These are phyloP conservation scores for Agrostemma githago DNA, from an alignment of 148 eudicot genomes.

Conservation along the genomic window DNA sequence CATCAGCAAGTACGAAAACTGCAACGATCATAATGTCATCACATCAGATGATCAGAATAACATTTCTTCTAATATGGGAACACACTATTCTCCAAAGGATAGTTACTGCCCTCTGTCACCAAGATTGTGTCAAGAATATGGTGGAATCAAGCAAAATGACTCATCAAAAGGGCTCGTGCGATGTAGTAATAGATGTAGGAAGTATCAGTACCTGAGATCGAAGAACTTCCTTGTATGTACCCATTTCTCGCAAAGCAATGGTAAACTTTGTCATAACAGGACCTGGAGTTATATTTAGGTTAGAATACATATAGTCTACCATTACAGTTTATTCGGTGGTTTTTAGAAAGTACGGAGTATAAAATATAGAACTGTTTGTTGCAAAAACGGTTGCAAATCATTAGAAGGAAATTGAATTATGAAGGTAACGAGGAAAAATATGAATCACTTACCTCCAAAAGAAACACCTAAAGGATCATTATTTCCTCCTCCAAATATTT, in stretches of 20 bases:
- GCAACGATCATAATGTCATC: background rate
- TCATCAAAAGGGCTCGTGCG: background rate
- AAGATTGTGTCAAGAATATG: background rate
- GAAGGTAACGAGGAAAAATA: constrained; percentile 2
- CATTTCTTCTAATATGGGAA: background rate
- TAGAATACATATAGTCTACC: background rate
- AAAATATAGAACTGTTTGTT: too few species aligned
- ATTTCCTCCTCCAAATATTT: constrained; percentile 68
- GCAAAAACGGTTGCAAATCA: background rate
- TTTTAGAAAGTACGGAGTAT: background rate
- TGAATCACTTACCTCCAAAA: constrained; percentile 60
- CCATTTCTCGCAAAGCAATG: constrained; percentile 76
- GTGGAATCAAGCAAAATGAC: background rate
- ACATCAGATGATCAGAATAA: background rate
- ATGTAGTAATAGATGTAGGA: constrained; percentile 5
- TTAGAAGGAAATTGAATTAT: background rate
- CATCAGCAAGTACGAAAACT: background rate
- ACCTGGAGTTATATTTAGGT: constrained; percentile 37
- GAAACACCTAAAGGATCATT: constrained; percentile 69
- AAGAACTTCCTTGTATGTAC: constrained; percentile 86
- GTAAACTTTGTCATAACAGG: constrained; percentile 84
- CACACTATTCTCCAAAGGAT: background rate
- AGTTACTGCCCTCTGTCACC: background rate
- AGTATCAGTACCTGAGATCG: constrained; percentile 55
- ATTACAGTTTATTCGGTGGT: background rate